These are phyloP conservation scores for Colletotrichum shisoi DNA, from an alignment of 2,329 filamentous ascomycete genomes.

Conservation along the genomic window DNA sequence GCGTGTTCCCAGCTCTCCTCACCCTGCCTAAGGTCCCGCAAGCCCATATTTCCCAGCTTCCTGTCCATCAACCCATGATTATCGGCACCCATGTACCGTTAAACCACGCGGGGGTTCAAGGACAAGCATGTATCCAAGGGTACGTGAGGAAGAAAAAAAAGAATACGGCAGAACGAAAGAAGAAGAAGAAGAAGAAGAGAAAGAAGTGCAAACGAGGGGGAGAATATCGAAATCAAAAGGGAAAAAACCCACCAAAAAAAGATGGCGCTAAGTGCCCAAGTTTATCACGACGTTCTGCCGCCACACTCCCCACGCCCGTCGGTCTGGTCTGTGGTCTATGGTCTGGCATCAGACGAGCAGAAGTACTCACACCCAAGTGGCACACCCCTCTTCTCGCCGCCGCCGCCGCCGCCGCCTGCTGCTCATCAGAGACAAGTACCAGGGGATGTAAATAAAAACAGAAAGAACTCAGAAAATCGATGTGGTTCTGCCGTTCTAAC, in stretches of 20 bases:
- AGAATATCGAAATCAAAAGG: not conserved
- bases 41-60: constrained; percentile 34
- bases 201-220: not conserved
- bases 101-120: constrained; percentile 32
- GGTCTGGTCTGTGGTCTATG: constrained; percentile 28
- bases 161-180: constrained; percentile 25
- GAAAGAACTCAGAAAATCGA: constrained; percentile 39
- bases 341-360: constrained; percentile 37
- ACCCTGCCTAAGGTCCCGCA: constrained; percentile 35
- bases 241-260: constrained; percentile 28
- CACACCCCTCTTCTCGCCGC: constrained; percentile 38
- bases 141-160: constrained; percentile 4
- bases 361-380: constrained; percentile 40
- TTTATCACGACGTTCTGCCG: constrained; percentile 39
- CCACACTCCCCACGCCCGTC: constrained; percentile 37
- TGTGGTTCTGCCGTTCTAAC: constrained; percentile 37
- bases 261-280: constrained; percentile 33
- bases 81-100: constrained; percentile 34
- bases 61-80: constrained; percentile 33
- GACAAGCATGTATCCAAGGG: constrained; percentile 26
- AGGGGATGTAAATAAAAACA: constrained; percentile 38
- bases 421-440: constrained; percentile 41
- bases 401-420: constrained; percentile 26
- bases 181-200: not conserved
- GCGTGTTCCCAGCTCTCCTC: constrained; percentile 19